Evolutionary conservation across 257 asterid genomes (phyloP).

Genomic region (Rauvolfia tetraphylla): DNA sequence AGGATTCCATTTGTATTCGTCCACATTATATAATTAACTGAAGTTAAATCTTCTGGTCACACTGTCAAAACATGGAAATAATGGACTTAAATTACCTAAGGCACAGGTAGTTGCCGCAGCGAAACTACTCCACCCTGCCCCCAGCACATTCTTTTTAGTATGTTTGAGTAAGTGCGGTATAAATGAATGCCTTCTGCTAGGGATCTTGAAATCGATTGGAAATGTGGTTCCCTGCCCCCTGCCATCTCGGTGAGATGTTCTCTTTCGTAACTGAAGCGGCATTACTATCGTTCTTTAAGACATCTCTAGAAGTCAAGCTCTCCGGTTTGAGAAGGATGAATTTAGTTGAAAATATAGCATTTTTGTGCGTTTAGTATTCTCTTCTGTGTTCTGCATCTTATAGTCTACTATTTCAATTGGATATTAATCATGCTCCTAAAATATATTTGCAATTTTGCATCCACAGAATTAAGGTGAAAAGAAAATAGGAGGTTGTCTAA

Average conservation of each 20-base stretch:
- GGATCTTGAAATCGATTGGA: slow-evolving; percentile 5
- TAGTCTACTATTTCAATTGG: not conserved
- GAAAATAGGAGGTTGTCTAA: not conserved
- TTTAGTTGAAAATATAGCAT: not conserved
- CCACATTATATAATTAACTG: slow-evolving; percentile 1
- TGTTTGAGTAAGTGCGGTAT: not conserved
- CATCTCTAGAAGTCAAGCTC: not conserved
- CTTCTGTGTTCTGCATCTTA: not conserved
- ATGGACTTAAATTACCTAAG: slow-evolving; percentile 16
- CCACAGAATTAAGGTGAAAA: not conserved
- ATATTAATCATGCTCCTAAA: too few species aligned
- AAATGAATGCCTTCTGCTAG: slow-evolving; percentile 1
- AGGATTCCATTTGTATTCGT: slow-evolving; percentile 12
- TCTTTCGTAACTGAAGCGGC: not conserved
- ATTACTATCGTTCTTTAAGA: not conserved
- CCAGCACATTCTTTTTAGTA: not conserved
- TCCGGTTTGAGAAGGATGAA: not conserved
- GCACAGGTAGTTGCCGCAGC: slow-evolving; percentile 14
- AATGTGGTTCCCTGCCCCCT: not conserved
- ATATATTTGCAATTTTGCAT: not conserved
- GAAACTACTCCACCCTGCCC: slow-evolving; percentile 2
- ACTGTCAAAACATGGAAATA: slow-evolving; percentile 14
- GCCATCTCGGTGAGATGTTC: not conserved
- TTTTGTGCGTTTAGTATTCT: not conserved
- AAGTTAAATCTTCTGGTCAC: slow-evolving; percentile 5